A percentile compares a stretch with the other conserved stretches of the same genome.
Conservation (phyloP, 768 basidiomycete genomes). For the Dendrothele bispora region DNA sequence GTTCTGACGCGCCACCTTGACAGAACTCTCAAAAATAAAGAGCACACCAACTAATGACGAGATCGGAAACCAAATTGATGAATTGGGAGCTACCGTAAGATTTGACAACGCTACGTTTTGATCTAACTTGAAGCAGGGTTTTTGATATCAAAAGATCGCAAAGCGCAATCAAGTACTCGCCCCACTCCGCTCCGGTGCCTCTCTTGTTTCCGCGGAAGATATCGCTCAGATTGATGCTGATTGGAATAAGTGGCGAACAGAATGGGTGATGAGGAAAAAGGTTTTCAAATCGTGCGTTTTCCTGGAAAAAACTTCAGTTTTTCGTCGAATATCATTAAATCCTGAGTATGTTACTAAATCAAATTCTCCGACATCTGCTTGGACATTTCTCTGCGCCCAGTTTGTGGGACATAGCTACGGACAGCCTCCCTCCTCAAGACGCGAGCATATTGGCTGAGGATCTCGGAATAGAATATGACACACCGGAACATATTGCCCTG, state of each 20-base stretch:
- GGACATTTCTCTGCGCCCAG: constrained; percentile 35
- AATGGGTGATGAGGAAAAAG: constrained; percentile 79
- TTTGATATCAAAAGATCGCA: constrained; percentile 48
- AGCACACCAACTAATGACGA: constrained; percentile 69
- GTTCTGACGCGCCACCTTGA: background rate
- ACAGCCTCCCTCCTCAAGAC: constrained; percentile 66
- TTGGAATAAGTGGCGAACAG: constrained; percentile 77
- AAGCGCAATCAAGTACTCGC: constrained; percentile 50
- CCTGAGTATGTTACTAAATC: too few species aligned
- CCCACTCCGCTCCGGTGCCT: constrained; percentile 67
- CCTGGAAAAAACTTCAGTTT: too few species aligned
- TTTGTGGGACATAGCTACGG: constrained; percentile 73
- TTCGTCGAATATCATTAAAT: too few species aligned
- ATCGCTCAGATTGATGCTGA: constrained; percentile 67
- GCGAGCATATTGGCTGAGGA: constrained; percentile 67
- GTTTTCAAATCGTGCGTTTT: constrained; percentile 68
- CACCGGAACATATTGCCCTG: constrained; percentile 63
- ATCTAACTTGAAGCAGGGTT: too few species aligned
- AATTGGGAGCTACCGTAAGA: constrained; percentile 51
- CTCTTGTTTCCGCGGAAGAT: constrained; percentile 70
- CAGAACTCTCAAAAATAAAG: constrained; percentile 68
- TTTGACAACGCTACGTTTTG: constrained; percentile 8
- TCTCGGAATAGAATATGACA: constrained; percentile 80
- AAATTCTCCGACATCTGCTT: background rate
- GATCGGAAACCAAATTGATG: constrained; percentile 54